These are phyloP conservation scores for Rutidosis leptorrhynchoides DNA, from an alignment of 129 eudicot species.

Conservation along the genomic window DNA sequence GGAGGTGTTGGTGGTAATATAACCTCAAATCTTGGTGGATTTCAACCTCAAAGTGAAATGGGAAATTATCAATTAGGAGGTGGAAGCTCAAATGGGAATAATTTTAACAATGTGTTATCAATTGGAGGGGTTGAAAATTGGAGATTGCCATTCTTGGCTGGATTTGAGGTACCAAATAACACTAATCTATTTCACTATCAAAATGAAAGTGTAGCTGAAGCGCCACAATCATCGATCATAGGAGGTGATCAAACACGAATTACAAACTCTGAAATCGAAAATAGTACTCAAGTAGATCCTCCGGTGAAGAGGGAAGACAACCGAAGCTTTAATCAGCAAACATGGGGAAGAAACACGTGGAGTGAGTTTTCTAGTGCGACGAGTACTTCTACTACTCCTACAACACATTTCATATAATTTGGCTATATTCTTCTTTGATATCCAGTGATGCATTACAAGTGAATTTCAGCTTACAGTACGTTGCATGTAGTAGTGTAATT, in stretches of 20 bases:
- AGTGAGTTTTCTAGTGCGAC: slow-evolving; percentile 52
- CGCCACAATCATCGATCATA: slow-evolving; percentile 31
- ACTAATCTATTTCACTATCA: slow-evolving; percentile 44
- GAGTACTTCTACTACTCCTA: slow-evolving; percentile 42
- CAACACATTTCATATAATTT: slow-evolving; percentile 46
- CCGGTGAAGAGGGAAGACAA: slow-evolving; percentile 53
- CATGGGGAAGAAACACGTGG: slow-evolving; percentile 62
- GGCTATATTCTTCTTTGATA: slow-evolving; percentile 6
- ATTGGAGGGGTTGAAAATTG: slow-evolving; percentile 49
- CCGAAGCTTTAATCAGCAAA: slow-evolving; percentile 39
- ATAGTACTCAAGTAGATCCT: slow-evolving; percentile 20
- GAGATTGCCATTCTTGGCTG: slow-evolving; percentile 54
- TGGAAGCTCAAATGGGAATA: slow-evolving; percentile 37
- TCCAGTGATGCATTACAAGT: slow-evolving; percentile 12
- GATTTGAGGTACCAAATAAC: slow-evolving; percentile 42
- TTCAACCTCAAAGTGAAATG: slow-evolving; percentile 46
- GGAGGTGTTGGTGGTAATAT: slow-evolving; percentile 37
- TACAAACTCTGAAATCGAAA: slow-evolving; percentile 25
- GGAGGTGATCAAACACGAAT: slow-evolving; percentile 32
- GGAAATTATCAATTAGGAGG: slow-evolving; percentile 47
- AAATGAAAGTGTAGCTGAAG: slow-evolving; percentile 39
- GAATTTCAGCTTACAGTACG: slow-evolving; percentile 24
- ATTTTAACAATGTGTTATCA: slow-evolving; percentile 31
- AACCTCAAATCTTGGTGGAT: slow-evolving; percentile 43
- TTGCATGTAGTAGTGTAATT: slow-evolving; percentile 27